These are phyloP conservation scores for Sporothrix humicola DNA, from an alignment of 2,329 filamentous ascomycete species.

Conservation along the genomic window DNA sequence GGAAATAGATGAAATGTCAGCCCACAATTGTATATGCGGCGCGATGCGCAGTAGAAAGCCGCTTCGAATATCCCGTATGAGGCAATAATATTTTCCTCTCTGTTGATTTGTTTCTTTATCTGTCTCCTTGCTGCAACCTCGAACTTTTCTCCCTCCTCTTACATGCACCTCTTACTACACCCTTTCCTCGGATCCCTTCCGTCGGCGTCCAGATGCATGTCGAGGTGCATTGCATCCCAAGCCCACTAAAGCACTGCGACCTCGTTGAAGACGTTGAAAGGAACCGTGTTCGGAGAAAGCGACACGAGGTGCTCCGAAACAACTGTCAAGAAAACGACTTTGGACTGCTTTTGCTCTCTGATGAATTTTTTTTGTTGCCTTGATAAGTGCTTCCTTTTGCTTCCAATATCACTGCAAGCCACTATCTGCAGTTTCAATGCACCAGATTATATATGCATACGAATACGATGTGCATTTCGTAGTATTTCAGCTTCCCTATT, in stretches of 20 bases:
- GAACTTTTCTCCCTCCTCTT: no score
- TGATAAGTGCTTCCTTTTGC: not conserved
- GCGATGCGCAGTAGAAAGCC: not conserved
- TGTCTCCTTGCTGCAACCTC: no score
- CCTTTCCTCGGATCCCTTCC: slow-evolving; percentile 10
- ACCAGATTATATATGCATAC: not conserved
- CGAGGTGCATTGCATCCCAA: not conserved
- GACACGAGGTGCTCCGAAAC: no score
- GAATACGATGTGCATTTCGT: not conserved
- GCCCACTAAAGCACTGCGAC: not conserved
- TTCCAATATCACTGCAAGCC: not conserved
- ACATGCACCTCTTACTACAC: slow-evolving; percentile 1
- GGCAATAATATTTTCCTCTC: not conserved
- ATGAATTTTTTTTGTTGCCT: not conserved
- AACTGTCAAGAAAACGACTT: no score
- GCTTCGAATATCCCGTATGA: not conserved
- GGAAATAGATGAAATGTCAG: not conserved
- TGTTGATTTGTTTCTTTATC: not conserved
- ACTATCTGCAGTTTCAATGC: not conserved
- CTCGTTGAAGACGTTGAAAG: not conserved
- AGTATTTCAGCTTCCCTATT: no score
- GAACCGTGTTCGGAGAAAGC: no score
- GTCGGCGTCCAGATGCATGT: not conserved
- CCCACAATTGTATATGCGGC: not conserved
- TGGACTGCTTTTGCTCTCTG: no score